Conservation (phyloP, 352 stramenopile genomes). For the Phytophthora multivora region DNA sequence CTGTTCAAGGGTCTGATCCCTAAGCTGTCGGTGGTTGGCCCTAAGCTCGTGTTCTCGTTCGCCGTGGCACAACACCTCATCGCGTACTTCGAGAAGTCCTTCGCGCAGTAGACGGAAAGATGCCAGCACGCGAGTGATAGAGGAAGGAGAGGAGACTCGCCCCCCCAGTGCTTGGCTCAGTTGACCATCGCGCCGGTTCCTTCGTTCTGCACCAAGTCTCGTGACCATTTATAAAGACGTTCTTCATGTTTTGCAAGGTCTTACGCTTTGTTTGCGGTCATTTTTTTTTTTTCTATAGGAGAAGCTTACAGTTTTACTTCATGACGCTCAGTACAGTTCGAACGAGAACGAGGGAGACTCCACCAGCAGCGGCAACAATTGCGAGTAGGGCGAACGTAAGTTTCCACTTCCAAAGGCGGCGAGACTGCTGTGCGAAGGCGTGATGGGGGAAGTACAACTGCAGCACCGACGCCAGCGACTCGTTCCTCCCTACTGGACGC, state of each 20-base stretch:
- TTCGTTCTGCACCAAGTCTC: constrained; percentile 20
- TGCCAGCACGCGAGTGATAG: constrained; percentile 7
- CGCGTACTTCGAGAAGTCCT: constrained; percentile 92
- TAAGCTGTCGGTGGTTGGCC: constrained; percentile 95
- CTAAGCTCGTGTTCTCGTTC: constrained; percentile 97
- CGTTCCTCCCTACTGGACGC: constrained; percentile 21
- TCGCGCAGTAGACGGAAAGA: constrained; percentile 31
- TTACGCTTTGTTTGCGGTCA: constrained; percentile 5
- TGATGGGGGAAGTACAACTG: constrained; percentile 71
- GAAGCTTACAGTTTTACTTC: constrained; percentile 12
- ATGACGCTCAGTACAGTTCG: constrained; percentile 19
- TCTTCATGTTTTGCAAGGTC: constrained; percentile 8
- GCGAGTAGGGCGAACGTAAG: constrained; percentile 48
- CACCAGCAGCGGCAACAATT: constrained; percentile 36
- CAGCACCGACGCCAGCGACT: constrained; percentile 59
- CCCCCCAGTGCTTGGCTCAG: not conserved
- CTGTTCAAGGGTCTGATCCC: constrained; percentile 96
- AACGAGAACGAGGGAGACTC: constrained; percentile 21
- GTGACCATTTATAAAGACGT: constrained; percentile 25
- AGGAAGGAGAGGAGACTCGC: constrained; percentile 7
- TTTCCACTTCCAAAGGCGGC: constrained; percentile 75
- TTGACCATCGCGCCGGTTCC: constrained; percentile 7
- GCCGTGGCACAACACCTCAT: constrained; percentile 95
- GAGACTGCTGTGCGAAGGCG: constrained; percentile 59
- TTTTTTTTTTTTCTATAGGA: constrained; percentile 14